phyloP scores from a whole-genome alignment of 2,329 filamentous ascomycete species.

The Fusarium denticulatum region DNA sequence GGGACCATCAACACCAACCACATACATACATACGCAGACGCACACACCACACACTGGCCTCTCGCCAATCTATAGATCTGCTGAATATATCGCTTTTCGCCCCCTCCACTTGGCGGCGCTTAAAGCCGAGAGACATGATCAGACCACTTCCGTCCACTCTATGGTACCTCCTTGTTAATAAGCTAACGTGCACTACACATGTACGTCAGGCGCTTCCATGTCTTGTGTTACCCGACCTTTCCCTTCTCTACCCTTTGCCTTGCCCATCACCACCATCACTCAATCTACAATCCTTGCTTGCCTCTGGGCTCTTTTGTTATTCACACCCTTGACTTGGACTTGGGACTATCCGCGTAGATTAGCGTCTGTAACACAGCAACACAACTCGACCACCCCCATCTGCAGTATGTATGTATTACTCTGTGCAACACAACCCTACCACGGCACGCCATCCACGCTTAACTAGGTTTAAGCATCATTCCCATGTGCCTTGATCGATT shows the following conservation, averaged over 20 bases:
- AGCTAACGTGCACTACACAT: conserved; percentile 25
- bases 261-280: conserved; percentile 25
- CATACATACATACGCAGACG: conserved; percentile 1
- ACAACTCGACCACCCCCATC: conserved; percentile 27
- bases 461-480: conserved; percentile 27
- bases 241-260: conserved; percentile 29
- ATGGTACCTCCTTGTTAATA: conserved; percentile 5
- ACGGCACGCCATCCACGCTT: conserved; percentile 32
- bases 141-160: conserved; percentile 19
- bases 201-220: conserved; percentile 29
- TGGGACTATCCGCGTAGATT: conserved; percentile 18
- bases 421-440: conserved; percentile 33
- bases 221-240: conserved; percentile 39
- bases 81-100: neutral
- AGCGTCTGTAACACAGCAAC: conserved; percentile 40
- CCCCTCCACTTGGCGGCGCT: conserved; percentile 32
- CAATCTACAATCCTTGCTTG: conserved; percentile 28
- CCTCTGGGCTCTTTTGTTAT: conserved; percentile 28
- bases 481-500: conserved; percentile 35
- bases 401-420: conserved; percentile 4
- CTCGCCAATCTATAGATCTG: conserved; percentile 33
- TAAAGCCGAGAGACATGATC: conserved; percentile 13
- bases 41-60: conserved; percentile 18
- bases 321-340: conserved; percentile 29
- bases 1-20: conserved; percentile 7